Evolutionary conservation across 176 grass and related monocot species (phyloP), one percentile per base, ranked within the genome.

Genomic region (Avena sativa): DNA sequence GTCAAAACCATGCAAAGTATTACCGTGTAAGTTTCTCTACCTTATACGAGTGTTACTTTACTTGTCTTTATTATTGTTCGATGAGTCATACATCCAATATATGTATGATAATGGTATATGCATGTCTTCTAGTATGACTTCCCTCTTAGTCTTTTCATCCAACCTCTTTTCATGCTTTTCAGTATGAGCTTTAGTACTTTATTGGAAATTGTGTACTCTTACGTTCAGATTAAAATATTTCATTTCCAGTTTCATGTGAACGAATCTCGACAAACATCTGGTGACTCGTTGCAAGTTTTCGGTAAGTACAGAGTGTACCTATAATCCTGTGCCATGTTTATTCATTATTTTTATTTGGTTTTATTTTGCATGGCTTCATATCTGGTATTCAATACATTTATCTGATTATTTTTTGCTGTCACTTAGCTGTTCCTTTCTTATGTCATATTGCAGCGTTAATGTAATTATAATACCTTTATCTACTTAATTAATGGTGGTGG

Each of bases 241-340:
- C 74, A 15, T 79, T 86, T 92, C 70, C 92, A 98, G 96, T 98
- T 98, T 89, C 96, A 98, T 81, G 92, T 98, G 82, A 93, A 98
- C 25, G 96, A 98, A 83, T 93, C 83, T 87, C 92, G 91, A 70
- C 89, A 81, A 88, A 87, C 84, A 82, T 93, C 62, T 87, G 84
- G 87, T 84, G 92, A 94, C 71, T 85, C 82, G 23, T 89, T 93
- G 58, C 94, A 88, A 90, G 93, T 95, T 96, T 83, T 82, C 21
- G 78, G 76, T 84, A 87, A 88, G 82, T 85, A 81, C 16, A 61
- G 71, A 75, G 34, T 79, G 16, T 23, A 77, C 55, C 16, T 67
- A 32, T 28, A 51, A 28, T 75, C 28, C n/a, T 75, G 2, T 81
- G 79, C 59, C 40, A 80, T 16, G 8, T 50, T 3, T 76, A 61